These are phyloP conservation scores for Leptographium flavum DNA, from an alignment of 2,329 filamentous ascomycete genomes.

Conservation along the genomic window DNA sequence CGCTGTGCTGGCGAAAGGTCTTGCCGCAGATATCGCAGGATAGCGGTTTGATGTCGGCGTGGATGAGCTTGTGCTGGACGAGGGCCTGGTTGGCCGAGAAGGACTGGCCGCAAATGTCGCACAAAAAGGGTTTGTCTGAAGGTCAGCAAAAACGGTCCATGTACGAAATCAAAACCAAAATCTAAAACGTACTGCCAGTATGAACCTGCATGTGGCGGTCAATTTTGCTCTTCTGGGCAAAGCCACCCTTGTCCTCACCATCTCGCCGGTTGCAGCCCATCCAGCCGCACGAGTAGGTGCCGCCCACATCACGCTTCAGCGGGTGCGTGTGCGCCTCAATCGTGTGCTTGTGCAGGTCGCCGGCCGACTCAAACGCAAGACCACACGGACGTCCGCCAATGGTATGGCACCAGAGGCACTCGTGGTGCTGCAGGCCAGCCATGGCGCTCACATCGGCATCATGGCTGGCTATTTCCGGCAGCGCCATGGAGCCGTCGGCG, in stretches of 20 bases:
- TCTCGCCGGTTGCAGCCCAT: conserved; percentile 36
- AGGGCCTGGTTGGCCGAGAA: conserved; percentile 56
- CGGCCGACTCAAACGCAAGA: conserved; percentile 25
- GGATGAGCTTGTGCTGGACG: conserved; percentile 51
- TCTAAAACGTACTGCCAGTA: conserved; percentile 46
- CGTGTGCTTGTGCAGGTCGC: conserved; percentile 41
- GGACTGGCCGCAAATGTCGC: conserved; percentile 36
- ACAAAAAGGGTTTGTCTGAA: conserved; percentile 44
- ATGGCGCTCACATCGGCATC: not conserved
- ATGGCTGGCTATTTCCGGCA: not conserved
- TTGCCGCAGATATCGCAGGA: conserved; percentile 41
- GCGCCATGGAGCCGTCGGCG: too few species aligned
- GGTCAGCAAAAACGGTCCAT: too few species aligned
- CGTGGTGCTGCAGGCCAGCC: not conserved
- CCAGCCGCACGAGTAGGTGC: conserved; percentile 40
- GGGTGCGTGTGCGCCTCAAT: conserved; percentile 32
- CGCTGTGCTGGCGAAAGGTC: conserved; percentile 52
- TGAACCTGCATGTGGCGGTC: conserved; percentile 52
- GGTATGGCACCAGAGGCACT: conserved; percentile 18
- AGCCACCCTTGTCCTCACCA: conserved; percentile 27
- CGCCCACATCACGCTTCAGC: conserved; percentile 27
- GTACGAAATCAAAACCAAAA: too few species aligned
- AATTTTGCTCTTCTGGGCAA: conserved; percentile 47
- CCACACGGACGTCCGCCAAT: conserved; percentile 13
- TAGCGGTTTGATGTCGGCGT: conserved; percentile 52